Evolutionary conservation across 148 eudicot species (phyloP), one percentile per base, ranked within the genome.

Genomic region (Fallopia convolvulus): DNA sequence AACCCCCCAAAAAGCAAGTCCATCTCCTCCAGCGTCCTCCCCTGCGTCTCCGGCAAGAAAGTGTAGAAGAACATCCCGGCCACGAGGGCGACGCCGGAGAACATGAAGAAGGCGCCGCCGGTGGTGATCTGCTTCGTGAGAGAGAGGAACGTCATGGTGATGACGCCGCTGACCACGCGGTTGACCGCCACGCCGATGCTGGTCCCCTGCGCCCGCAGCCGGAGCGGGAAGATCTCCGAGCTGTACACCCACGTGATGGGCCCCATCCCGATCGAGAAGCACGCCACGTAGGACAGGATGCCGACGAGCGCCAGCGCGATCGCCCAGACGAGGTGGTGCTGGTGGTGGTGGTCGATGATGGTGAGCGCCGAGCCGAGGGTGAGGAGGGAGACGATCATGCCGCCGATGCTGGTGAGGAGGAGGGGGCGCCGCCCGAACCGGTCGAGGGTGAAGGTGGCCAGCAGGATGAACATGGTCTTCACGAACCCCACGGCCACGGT

Each of bases 401-500:
- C 93, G 0, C 76, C 90, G 2, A 87, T 82, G 72, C 93, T 89
- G 18, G 85, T 75, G 4, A 91, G 48, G 3, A 88, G 76, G 33
- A 91, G 77, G 5, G 92, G 92, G 3, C 93, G 79, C 15, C 97
- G 86, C 0, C 97, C 97, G 47, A 80, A 77, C 63, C 80, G 83
- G 76, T 91, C 97, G 6, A 91, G 65, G 33, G 63, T 48, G 72
- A 91, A 89, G 8, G 97, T 91, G 14, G 97, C 92, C 0, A 88
- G 87, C 8, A 90, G 77, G 52, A 91, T 88, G 77, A 88, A 88
- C 7, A 85, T 8, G 4, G 93, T 89, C 70, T 91, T 91, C 7
- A 82, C 80, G 68, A 90, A 78, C 49, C 97, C 97, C 12, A 91
- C 93, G 8, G 89, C 93, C 36, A 91, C 88, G 0, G 97, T 89